These are phyloP conservation scores for Knufia fluminis DNA, from an alignment of 2,329 filamentous ascomycete genomes.

Conservation along the genomic window DNA sequence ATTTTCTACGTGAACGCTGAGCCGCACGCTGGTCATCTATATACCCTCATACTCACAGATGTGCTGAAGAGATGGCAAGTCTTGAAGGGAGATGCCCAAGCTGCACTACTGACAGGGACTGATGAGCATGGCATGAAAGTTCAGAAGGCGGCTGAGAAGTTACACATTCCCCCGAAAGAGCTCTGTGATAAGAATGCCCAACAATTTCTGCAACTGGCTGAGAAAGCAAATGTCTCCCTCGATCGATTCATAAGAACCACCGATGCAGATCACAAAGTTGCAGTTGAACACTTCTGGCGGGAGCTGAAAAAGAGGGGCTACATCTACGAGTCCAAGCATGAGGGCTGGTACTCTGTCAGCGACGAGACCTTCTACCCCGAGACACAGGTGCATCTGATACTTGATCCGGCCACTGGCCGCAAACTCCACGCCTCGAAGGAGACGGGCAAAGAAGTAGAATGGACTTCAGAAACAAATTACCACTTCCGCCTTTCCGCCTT, in stretches of 20 bases:
- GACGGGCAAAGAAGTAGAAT: conserved; percentile 88
- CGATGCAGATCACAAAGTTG: conserved; percentile 67
- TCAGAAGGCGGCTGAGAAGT: conserved; percentile 69
- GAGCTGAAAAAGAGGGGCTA: conserved; percentile 65
- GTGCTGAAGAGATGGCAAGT: conserved; percentile 86
- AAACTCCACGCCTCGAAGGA: conserved; percentile 74
- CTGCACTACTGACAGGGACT: conserved; percentile 78
- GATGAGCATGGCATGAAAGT: conserved; percentile 98
- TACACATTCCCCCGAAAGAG: conserved; percentile 63
- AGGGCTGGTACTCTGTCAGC: conserved; percentile 93
- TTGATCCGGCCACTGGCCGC: conserved; percentile 71
- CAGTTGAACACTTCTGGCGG: conserved; percentile 84
- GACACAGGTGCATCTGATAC: conserved; percentile 59
- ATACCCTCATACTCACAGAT: conserved; percentile 84
- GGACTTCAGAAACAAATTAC: conserved; percentile 88
- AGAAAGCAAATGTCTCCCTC: conserved; percentile 59
- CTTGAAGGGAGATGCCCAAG: conserved; percentile 56
- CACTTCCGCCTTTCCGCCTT: conserved; percentile 86
- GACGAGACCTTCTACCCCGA: conserved; percentile 95
- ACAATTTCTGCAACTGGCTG: conserved; percentile 52
- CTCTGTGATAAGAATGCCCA: conserved; percentile 80
- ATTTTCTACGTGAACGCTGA: conserved; percentile 99
- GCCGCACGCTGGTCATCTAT: conserved; percentile 90
- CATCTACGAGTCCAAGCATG: conserved; percentile 76
- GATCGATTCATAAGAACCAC: conserved; percentile 92